These are phyloP conservation scores for Blastobotrys mokoenaii DNA, from an alignment of 805 yeast species.

Conservation along the genomic window DNA sequence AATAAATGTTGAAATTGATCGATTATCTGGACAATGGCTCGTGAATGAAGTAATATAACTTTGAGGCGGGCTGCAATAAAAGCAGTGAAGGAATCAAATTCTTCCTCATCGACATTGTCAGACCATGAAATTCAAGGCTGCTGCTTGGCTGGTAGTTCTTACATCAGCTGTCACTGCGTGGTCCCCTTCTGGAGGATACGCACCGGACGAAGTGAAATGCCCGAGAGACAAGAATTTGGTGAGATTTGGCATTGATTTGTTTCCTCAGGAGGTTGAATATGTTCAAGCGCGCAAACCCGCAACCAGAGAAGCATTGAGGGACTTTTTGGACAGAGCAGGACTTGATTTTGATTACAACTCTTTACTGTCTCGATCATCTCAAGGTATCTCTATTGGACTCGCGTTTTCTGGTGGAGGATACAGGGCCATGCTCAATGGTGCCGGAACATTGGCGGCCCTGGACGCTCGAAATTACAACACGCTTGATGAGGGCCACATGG, in stretches of 20 bases:
- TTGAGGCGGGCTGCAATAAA: no score
- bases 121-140: no score
- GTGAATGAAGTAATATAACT: no score
- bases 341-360: constrained; percentile 38
- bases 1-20: no score
- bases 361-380: constrained; percentile 13
- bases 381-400: constrained; percentile 25
- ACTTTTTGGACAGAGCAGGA: constrained; percentile 36
- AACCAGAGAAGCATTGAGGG: constrained; percentile 27
- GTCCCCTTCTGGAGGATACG: no score
- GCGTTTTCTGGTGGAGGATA: constrained; percentile 89
- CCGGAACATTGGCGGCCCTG: constrained; percentile 72
- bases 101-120: no score
- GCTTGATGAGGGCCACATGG: constrained; percentile 44
- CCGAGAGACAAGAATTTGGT: no score
- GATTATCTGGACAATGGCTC: no score
- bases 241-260: neutral
- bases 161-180: no score
- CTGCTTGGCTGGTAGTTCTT: no score
- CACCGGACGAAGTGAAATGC: no score
- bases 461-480: constrained; percentile 59
- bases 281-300: constrained; percentile 12
- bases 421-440: constrained; percentile 77
- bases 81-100: no score
- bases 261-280: constrained; percentile 18